Percentiles rank a stretch among this genome's conserved stretches.
Evolutionary conservation across 2,329 filamentous ascomycete species (phyloP).

Genomic region (Geosmithia putterillii): DNA sequence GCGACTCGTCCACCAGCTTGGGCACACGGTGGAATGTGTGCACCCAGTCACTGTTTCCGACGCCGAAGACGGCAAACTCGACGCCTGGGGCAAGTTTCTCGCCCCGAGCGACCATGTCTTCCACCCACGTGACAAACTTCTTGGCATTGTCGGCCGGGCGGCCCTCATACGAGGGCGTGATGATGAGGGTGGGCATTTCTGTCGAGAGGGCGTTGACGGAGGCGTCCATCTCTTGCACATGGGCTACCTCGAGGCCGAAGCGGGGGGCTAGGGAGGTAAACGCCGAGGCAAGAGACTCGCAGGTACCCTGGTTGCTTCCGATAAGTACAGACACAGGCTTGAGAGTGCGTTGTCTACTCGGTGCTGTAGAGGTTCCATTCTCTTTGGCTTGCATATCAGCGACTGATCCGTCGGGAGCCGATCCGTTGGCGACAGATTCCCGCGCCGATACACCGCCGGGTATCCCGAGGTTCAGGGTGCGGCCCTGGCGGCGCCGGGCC

Average conservation of each 20-base stretch:
- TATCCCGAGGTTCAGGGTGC: neutral
- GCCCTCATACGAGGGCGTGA: conserved; percentile 64
- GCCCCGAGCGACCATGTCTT: conserved; percentile 31
- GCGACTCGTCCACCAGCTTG: conserved; percentile 42
- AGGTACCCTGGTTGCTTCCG: conserved; percentile 54
- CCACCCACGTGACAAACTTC: conserved; percentile 56
- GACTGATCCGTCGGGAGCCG: neutral
- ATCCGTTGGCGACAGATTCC: neutral
- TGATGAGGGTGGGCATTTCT: conserved; percentile 40
- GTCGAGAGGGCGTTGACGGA: conserved; percentile 45
- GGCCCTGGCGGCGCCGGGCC: neutral
- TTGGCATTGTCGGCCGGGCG: conserved; percentile 61
- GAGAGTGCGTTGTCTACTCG: neutral
- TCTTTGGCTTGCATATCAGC: neutral
- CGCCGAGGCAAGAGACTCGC: conserved; percentile 53
- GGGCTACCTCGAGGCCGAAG: conserved; percentile 43
- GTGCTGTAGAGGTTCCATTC: neutral
- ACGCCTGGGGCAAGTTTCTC: conserved; percentile 25
- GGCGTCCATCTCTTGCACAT: conserved; percentile 46
- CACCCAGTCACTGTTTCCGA: conserved; percentile 45
- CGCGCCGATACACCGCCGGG: neutral
- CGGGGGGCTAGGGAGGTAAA: conserved; percentile 44
- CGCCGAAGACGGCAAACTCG: conserved; percentile 58
- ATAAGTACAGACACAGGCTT: conserved; percentile 22
- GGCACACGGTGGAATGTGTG: conserved; percentile 58